Percentiles rank a stretch among this genome's conserved stretches.
Conservation (phyloP, 2,329 filamentous ascomycete species). For the Metarhizium album region DNA sequence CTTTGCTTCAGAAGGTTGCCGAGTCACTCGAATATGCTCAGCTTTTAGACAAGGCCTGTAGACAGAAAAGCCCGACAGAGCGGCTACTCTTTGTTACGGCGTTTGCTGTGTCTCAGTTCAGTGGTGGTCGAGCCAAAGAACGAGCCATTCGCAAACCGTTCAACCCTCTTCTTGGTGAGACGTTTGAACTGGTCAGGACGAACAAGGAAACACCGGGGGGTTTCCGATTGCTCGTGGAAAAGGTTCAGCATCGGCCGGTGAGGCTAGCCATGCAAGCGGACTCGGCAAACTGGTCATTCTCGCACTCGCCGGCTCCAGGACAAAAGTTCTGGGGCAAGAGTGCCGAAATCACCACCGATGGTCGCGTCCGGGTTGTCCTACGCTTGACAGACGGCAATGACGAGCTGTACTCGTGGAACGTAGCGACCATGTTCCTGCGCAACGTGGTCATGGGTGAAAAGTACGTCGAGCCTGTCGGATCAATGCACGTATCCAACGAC, state of each 20-base stretch:
- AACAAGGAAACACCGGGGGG: conserved; percentile 62
- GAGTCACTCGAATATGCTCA: conserved; percentile 88
- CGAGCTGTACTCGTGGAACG: conserved; percentile 80
- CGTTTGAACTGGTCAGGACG: conserved; percentile 81
- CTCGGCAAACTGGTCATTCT: conserved; percentile 70
- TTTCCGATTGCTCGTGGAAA: conserved; percentile 88
- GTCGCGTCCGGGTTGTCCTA: conserved; percentile 68
- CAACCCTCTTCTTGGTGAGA: conserved; percentile 93
- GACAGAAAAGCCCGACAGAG: conserved; percentile 49
- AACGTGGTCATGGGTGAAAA: conserved; percentile 98
- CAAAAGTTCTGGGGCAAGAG: conserved; percentile 99
- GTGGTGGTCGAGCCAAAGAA: conserved; percentile 73
- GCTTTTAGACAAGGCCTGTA: conserved; percentile 65
- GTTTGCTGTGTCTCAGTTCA: conserved; percentile 83
- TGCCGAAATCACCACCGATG: conserved; percentile 87
- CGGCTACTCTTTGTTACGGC: conserved; percentile 77
- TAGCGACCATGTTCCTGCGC: conserved; percentile 81
- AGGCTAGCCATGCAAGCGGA: conserved; percentile 91
- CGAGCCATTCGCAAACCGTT: conserved; percentile 92
- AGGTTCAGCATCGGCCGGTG: conserved; percentile 86
- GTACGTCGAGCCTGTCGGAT: conserved; percentile 90
- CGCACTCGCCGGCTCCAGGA: conserved; percentile 76
- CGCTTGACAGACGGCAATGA: conserved; percentile 54
- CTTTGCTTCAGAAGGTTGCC: conserved; percentile 75
- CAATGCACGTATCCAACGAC: conserved; percentile 78